A percentile compares a stretch with the other conserved stretches of the same genome.
phyloP scores from a whole-genome alignment of 2,329 filamentous ascomycete genomes.

The Fusarium phyllophilum region DNA sequence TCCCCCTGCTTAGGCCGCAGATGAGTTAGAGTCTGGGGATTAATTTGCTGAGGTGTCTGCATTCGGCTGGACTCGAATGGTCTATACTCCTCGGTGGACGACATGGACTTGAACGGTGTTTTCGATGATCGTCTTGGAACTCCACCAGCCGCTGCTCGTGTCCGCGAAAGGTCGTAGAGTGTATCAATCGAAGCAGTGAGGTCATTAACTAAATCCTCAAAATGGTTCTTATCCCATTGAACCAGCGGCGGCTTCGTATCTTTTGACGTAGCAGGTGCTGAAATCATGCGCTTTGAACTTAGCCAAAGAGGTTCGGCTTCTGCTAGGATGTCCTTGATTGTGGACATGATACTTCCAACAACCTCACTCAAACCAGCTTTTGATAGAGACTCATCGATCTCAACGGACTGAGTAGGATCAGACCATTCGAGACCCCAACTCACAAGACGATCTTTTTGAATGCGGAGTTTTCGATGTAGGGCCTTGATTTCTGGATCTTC shows the following conservation, averaged over 20 bases:
- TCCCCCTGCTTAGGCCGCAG: conserved; percentile 55
- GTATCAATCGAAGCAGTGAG: conserved; percentile 83
- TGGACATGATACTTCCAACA: conserved; percentile 81
- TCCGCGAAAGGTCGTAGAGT: conserved; percentile 78
- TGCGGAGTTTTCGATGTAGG: conserved; percentile 79
- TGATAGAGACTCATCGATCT: conserved; percentile 77
- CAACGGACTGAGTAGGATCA: conserved; percentile 73
- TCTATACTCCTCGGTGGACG: conserved; percentile 57
- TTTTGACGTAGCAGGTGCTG: conserved; percentile 54
- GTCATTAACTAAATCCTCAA: conserved; percentile 79
- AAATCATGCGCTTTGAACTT: conserved; percentile 62
- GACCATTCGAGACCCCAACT: conserved; percentile 87
- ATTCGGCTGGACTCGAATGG: conserved; percentile 70
- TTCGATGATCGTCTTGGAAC: conserved; percentile 47
- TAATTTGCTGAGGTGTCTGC: conserved; percentile 69
- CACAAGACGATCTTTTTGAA: conserved; percentile 81
- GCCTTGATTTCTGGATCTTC: conserved; percentile 76
- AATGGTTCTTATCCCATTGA: conserved; percentile 76
- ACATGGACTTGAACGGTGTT: conserved; percentile 49
- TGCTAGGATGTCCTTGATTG: conserved; percentile 81
- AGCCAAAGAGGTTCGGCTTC: conserved; percentile 79
- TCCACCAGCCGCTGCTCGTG: conserved; percentile 63
- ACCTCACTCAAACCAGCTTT: conserved; percentile 80
- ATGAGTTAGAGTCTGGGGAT: conserved; percentile 63
- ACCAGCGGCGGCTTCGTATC: conserved; percentile 67